Conservation (phyloP, 768 basidiomycete species). For the Boletus rufocinnamomeus region DNA sequence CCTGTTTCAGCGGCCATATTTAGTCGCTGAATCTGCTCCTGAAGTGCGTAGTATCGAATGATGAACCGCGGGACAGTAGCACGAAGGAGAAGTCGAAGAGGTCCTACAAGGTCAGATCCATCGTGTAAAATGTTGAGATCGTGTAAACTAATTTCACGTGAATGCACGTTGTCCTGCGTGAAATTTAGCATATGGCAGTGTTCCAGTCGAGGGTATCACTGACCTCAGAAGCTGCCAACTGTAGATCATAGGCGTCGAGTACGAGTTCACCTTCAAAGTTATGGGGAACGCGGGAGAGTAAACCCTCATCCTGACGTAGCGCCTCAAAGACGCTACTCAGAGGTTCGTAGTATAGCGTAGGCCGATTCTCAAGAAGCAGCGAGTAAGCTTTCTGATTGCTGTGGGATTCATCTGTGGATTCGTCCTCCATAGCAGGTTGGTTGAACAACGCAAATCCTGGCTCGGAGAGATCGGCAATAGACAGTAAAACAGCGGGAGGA, state of each 20-base stretch:
- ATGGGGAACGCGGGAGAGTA: slow-evolving; percentile 47
- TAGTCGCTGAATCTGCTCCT: slow-evolving; percentile 53
- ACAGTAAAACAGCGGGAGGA: slow-evolving; percentile 66
- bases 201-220: neutral
- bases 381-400: slow-evolving; percentile 25
- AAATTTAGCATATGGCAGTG: slow-evolving; percentile 5
- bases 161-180: slow-evolving; percentile 65
- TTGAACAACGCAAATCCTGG: slow-evolving; percentile 58
- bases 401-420: slow-evolving; percentile 21
- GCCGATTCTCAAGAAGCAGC: slow-evolving; percentile 62
- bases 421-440: slow-evolving; percentile 39
- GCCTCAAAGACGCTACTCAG: slow-evolving; percentile 70
- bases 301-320: slow-evolving; percentile 59
- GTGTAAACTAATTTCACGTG: slow-evolving; percentile 69
- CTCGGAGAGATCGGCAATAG: slow-evolving; percentile 42
- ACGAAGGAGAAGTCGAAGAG: slow-evolving; percentile 59
- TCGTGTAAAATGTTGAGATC: slow-evolving; percentile 73
- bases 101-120: slow-evolving; percentile 59
- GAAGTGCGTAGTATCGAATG: slow-evolving; percentile 61
- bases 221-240: slow-evolving; percentile 68
- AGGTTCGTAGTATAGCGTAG: slow-evolving; percentile 79
- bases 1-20: slow-evolving; percentile 25
- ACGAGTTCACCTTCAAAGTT: slow-evolving; percentile 62
- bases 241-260: slow-evolving; percentile 70
- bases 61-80: slow-evolving; percentile 60